A percentile compares a stretch with the other conserved stretches of the same genome.
phyloP scores from a whole-genome alignment of 78 protist species.

The slime mould (Dictyostelium discoideum) region DNA sequence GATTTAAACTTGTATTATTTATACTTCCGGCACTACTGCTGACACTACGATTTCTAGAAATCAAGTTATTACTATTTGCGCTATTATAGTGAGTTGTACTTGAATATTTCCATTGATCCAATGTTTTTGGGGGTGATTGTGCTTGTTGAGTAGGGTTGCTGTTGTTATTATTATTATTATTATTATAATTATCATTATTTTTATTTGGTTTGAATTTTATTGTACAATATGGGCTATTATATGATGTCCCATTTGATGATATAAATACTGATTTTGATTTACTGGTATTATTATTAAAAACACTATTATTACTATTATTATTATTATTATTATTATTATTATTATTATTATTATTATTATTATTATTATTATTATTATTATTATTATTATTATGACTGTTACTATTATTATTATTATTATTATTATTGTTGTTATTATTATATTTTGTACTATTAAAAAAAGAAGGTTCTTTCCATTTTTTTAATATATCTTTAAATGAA shows the following conservation, averaged over 20 bases:
- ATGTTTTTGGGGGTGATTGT: not conserved
- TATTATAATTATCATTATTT: not conserved
- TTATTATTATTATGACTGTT: not conserved
- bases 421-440: not conserved
- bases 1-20: not conserved
- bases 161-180: no score
- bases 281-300: not conserved
- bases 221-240: constrained; percentile 14
- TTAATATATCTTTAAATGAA: constrained; percentile 48
- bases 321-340: not conserved
- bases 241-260: not conserved
- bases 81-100: not conserved
- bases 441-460: not conserved
- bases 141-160: not conserved
- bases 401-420: not conserved
- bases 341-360: not conserved
- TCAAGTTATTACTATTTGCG: not conserved
- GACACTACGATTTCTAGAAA: constrained; percentile 12
- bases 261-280: not conserved
- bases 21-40: constrained; percentile 20
- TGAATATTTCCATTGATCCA: constrained; percentile 3
- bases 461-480: constrained; percentile 39
- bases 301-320: constrained; percentile 5
- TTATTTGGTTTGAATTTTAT: not conserved
- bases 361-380: not conserved